Base-by-base conservation (phyloP, 1,284 basidiomycete species). In the Sanghuangporus sanghuang region DNA sequence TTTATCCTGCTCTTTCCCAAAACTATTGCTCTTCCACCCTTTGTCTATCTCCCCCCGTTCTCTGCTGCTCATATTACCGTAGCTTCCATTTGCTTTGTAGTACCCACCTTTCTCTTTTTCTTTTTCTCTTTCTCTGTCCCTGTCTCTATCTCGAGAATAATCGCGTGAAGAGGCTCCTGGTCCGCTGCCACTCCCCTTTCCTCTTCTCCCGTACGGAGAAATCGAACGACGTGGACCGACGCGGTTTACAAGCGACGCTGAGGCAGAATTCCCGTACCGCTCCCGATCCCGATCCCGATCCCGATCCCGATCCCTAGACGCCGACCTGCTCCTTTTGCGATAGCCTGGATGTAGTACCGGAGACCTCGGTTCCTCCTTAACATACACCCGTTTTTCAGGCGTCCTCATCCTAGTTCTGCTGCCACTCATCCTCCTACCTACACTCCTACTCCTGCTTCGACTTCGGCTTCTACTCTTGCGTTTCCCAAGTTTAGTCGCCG, bases 341-440 rank as follows among this genome's bases (percentile, higher is more conserved):
- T 11, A 54, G 53, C 6, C 14, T 16, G 11, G 9, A 38, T 7
- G 53, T 8, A n/a, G 9, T 9, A n/a, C 16, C 21, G 63, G 63
- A 9, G 59, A 61, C 35, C 18, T 23, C 18, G 44, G 53, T 21
- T 64, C 59, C 32, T 61, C 32, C 54, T 64, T 64, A 12, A 64
- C 44, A 46, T 7, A n/a, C 46, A 36, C 18, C 23, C n/a, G 36
- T 23, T 36, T 60, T 35, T 46, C 44, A 18, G 44, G 6, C 21
- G 44, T n/a, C 27, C 40, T 16, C 14, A 36, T 55, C 12, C 46
- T 57, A 14, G 49, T 59, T 6, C 40, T 21, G 39, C 21, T 39
- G 14, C 39, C 39, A 21, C 23, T 52, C 18, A 32, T 32, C 27
- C 27, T 32, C 27, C 27, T 32, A 32, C 27, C 27, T 32, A 32